Percentiles rank a stretch among this genome's conserved stretches.
Conservation (phyloP, 345 rosid species). For the Euphorbia lathyris region DNA sequence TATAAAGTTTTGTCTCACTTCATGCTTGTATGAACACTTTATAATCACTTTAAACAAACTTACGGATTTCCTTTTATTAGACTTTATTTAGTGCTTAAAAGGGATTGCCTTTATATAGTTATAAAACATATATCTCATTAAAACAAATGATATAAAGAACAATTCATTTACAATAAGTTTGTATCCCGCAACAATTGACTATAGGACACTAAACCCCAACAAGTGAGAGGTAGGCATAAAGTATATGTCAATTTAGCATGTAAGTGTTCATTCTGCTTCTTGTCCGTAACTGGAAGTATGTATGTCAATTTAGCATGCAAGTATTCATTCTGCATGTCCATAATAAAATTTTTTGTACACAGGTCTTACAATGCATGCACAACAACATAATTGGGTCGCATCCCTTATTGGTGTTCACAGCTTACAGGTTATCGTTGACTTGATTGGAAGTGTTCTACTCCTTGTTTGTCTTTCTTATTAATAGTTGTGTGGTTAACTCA, state of each 20-base stretch:
- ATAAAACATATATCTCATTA: too few relatives aligned
- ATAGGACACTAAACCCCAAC: too few relatives aligned
- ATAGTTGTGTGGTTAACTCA: constrained; percentile 2
- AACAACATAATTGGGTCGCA: constrained; percentile 38
- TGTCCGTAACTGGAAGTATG: background rate
- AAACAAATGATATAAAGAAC: too few relatives aligned
- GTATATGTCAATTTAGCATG: background rate
- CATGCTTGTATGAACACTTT: too few relatives aligned
- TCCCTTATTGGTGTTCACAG: constrained; percentile 51
- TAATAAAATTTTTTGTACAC: constrained; percentile 13
- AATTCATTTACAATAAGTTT: too few relatives aligned
- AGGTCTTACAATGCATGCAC: constrained; percentile 52
- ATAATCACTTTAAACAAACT: too few relatives aligned
- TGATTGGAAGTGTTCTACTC: constrained; percentile 6
- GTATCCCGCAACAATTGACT: too few relatives aligned
- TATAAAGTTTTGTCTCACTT: too few relatives aligned
- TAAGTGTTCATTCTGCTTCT: background rate
- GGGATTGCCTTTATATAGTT: too few relatives aligned
- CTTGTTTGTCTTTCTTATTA: background rate
- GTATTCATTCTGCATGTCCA: constrained; percentile 2
- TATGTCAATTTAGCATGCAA: too few relatives aligned
- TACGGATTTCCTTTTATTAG: too few relatives aligned
- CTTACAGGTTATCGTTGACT: constrained; percentile 54
- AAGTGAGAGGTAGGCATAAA: constrained; percentile 46
- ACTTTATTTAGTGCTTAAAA: too few relatives aligned